Base-by-base conservation (phyloP, 164 flowering plant genomes). In the Euptelea pleiosperma region DNA sequence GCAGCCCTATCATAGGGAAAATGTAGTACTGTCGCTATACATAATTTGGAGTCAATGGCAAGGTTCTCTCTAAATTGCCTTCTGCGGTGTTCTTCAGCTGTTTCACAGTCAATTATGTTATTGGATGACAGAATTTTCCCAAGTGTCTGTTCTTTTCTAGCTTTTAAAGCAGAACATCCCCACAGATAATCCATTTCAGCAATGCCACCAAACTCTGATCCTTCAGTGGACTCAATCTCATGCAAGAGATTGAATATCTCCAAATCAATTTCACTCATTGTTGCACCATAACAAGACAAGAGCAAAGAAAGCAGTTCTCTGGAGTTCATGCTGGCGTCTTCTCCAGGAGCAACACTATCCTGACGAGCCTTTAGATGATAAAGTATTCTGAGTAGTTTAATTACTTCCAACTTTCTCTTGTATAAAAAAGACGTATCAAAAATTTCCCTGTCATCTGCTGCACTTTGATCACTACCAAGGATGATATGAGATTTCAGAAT, bases 251-350 rank as follows among this genome's bases (percentile, higher is more conserved):
- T 66, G 62, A 68, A 86, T 22, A 93, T 79, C 71, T 87, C 92
- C 75, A 87, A 39, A 69, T 93, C 97, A 60, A 75, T 60, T 62
- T 82, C 82, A 73, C 74, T 69, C n/a, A 81, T 65, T 7, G 89
- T 87, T 36, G 96, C 96, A 68, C 92, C 81, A 75, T 89, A 93
- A 63, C 88, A 76, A 62, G 83, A 78, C 69, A 89, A 60, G 65
- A 93, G 97, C 71, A 86, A 67, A 37, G 66, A 66, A 57, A 81
- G 59, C 67, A 89, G 63, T 40, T 86, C 89, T 66, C 63, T 76
- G 39, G 75, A 68, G 67, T 89, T 82, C 66, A 82, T 67, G 40
- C 62, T 75, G 58, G 45, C 46, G 52, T 77, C 79, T 34, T 74
- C 73, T 57, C 41, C 79, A 63, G 66, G 52, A 70, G 68, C 52